Evolutionary conservation across 2,329 filamentous ascomycete species (phyloP), one percentile per base, ranked within the genome.

Genomic region (Venturia carpophila): DNA sequence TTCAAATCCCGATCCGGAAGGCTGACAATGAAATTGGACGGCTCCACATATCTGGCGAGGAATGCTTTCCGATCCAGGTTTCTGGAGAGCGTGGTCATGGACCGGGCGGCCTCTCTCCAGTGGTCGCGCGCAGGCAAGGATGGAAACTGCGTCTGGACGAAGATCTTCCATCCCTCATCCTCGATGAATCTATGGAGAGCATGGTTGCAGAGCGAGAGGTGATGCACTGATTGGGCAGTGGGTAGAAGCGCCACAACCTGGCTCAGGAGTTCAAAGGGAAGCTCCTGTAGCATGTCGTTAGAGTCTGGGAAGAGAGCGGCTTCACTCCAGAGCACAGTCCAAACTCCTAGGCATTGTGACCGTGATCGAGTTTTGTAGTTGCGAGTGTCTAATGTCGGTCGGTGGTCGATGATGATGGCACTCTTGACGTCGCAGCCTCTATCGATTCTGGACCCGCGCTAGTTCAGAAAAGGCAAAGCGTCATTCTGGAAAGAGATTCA

Each of bases 61-160:
- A 86, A 78, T 1, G 82, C 83, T 69, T 81, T 79, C 58, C 80
- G 78, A 66, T 85, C 81, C 76, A 84, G 80, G 21, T 84, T 84
- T 39, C 81, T 78, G 15, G 83, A 83, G 4, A 84, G 75, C 1
- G 82, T 83, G 1, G 82, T 83, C 62, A 86, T 71, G 10, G 81
- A 80, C 62, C 80, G 80, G 2, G 80, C 79, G n/a, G 79, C 78
- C 71, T 82, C 79, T 69, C 74, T 76, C 78, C 78, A 81, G 17
- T 77, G 10, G 15, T 64, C 52, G 19, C 42, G 47, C 21, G 30
- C 39, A 10, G 47, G 39, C 3, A 52, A 17, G 2, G 76, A 76
- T 11, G 82, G 79, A 65, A 85, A 84, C 19, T 73, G 76, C 47
- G 70, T 77, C 65, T 78, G 74, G 0, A 80, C 72, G 67, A 84